Evolutionary conservation across 768 basidiomycete genomes (phyloP), one percentile per base, ranked within the genome.

Genomic region (Suillus cothurnatus): DNA sequence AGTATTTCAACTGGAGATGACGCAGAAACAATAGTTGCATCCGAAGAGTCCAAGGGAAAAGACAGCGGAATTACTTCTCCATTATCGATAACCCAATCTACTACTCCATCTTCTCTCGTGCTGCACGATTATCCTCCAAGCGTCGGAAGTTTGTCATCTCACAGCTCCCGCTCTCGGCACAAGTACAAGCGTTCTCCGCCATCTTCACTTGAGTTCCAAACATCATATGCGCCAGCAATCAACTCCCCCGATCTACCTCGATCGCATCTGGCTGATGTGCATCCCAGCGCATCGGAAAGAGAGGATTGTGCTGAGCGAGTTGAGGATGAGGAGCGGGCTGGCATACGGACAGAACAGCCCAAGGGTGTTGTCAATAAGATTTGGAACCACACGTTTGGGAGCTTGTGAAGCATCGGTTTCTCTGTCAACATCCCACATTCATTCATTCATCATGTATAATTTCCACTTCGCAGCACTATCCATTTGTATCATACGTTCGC

Each of bases 51-150:
- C 14, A 68, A 49, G 62, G 15, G 61, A 8, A 77, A 70, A 56
- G 6, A 53, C 17, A 56, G 28, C 14, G 19, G 4, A 38, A 67
- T 68, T 43, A 67, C 66, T 11, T 69, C 72, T 9, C 64, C 73
- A 17, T 66, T 69, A 19, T 69, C 68, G 8, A 65, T 67, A 39
- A 6, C 21, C 15, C 50, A 52, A 2, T 72, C 70, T 15, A 50
- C 67, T 3, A 63, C 31, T 36, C 50, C 58, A 11, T 45, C 55
- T 1, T 60, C 32, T 0, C 64, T 61, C 7, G 72, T 69, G 7
- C 57, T 64, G 0, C 74, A 79, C 17, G 71, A 76, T 50, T 91
- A 91, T 71, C 90, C 90, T 36, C 90, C 90, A 17, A 85, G 82
- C 28, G 74, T 79, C 21, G 80, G 77, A 66, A 81, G 83, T 68